Evolutionary conservation across 169 alveolate genomes (phyloP).

Genomic region (Cystoisospora suis): DNA sequence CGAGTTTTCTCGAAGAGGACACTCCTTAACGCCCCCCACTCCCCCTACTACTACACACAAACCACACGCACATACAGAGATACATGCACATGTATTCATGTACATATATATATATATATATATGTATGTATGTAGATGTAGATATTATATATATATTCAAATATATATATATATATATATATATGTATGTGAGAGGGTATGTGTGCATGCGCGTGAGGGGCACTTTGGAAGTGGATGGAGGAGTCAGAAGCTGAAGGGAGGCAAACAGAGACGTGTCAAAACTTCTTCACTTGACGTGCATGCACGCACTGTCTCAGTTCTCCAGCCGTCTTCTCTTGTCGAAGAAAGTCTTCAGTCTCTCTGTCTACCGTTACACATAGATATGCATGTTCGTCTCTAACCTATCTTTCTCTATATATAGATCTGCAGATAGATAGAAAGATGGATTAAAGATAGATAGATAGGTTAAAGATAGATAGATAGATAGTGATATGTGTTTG

Average conservation of each 20-base stretch:
- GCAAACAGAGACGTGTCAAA: too few species aligned
- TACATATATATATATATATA: neutral
- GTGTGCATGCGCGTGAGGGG: neutral
- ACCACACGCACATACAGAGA: neutral
- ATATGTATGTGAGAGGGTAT: neutral
- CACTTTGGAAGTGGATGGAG: too few species aligned
- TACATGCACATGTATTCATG: neutral
- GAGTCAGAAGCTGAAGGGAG: too few species aligned
- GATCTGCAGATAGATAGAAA: neutral
- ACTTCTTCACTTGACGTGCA: too few species aligned
- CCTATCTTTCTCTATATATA: neutral
- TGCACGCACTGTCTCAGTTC: too few species aligned
- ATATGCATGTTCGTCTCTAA: neutral
- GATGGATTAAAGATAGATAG: neutral
- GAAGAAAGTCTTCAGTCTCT: neutral
- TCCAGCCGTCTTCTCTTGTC: neutral
- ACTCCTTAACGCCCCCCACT: neutral
- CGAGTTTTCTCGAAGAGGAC: too few species aligned
- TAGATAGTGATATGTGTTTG: neutral
- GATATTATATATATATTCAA: neutral
- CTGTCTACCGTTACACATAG: neutral
- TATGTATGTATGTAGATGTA: neutral
- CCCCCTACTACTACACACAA: neutral
- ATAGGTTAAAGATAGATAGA: neutral
- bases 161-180: neutral